Evolutionary conservation across 306 rosid genomes (phyloP).

Genomic region (Fragaria nilgerrensis): DNA sequence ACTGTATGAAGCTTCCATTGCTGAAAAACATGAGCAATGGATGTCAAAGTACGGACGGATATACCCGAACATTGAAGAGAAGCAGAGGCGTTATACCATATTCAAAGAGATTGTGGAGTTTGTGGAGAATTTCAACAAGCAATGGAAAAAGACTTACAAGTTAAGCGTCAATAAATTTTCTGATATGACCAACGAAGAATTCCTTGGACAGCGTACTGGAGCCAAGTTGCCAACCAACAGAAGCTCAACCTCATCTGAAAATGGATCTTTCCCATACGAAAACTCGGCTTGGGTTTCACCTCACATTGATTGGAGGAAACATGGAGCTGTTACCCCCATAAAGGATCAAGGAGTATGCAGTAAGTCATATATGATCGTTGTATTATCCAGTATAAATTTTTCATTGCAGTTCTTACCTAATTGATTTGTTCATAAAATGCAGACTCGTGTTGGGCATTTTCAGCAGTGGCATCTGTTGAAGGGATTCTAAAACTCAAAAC

Average conservation of each 20-base stretch:
- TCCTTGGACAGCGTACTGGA: conserved; percentile 16
- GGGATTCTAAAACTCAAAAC: conserved; percentile 17
- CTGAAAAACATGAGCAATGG: conserved; percentile 34
- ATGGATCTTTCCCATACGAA: conserved; percentile 27
- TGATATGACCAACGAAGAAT: background rate
- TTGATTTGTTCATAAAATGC: background rate
- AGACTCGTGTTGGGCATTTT: background rate
- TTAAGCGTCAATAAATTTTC: conserved; percentile 22
- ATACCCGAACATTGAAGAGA: conserved; percentile 26
- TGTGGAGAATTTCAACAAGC: conserved; percentile 29
- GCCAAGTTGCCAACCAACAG: background rate
- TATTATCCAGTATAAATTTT: background rate
- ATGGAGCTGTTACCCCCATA: conserved; percentile 38
- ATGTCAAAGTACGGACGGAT: conserved; percentile 13
- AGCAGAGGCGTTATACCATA: conserved; percentile 27
- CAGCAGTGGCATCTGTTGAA: background rate
- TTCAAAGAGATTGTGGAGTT: conserved; percentile 30
- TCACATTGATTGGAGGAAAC: conserved; percentile 35
- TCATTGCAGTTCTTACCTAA: background rate
- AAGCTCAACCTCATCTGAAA: background rate
- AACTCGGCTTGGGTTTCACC: conserved; percentile 14
- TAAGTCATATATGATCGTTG: background rate
- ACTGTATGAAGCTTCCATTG: background rate
- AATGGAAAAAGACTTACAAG: conserved; percentile 27
- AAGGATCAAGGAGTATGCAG: background rate